Conservation (phyloP, 805 yeast genomes). For the Candida qinlingensis region DNA sequence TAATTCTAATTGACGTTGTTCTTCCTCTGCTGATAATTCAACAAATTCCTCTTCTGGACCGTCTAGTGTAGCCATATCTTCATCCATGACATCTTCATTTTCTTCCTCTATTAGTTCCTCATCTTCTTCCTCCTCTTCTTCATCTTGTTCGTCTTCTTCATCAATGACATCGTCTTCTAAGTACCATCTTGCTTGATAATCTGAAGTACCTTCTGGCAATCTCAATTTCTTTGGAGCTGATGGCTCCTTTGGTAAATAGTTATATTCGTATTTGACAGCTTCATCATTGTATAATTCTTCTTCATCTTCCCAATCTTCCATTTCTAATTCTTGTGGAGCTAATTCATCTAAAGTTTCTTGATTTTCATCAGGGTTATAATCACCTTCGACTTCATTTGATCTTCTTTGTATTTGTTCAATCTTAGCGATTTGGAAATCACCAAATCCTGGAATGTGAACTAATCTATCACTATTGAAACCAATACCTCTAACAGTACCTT, state of each 20-base stretch:
- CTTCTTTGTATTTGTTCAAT: constrained; percentile 47
- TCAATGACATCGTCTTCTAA: constrained; percentile 45
- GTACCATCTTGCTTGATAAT: constrained; percentile 76
- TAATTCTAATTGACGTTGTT: constrained; percentile 64
- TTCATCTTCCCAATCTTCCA: constrained; percentile 37
- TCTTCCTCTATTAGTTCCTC: constrained; percentile 24
- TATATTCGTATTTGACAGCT: constrained; percentile 34
- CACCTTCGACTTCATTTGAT: constrained; percentile 17
- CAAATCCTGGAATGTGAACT: constrained; percentile 83
- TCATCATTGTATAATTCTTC: constrained; percentile 28
- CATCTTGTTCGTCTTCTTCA: constrained; percentile 25
- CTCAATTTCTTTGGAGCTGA: constrained; percentile 33
- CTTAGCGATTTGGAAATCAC: constrained; percentile 75
- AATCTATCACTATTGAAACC: constrained; percentile 76
- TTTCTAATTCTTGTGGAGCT: constrained; percentile 48
- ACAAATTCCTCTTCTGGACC: constrained; percentile 50
- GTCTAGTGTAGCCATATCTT: constrained; percentile 23
- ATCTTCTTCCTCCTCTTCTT: constrained; percentile 12
- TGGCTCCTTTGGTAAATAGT: constrained; percentile 31
- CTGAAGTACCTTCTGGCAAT: constrained; percentile 74
- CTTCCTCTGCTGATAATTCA: constrained; percentile 79
- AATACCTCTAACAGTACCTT: constrained; percentile 82
- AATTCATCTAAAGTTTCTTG: constrained; percentile 59
- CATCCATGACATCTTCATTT: constrained; percentile 27
- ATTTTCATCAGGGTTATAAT: constrained; percentile 32